A percentile compares a stretch with the other conserved stretches of the same genome.
Evolutionary conservation across 371 early-diverging fungal genomes (phyloP).

Genomic region (Mucor lusitanicus): DNA sequence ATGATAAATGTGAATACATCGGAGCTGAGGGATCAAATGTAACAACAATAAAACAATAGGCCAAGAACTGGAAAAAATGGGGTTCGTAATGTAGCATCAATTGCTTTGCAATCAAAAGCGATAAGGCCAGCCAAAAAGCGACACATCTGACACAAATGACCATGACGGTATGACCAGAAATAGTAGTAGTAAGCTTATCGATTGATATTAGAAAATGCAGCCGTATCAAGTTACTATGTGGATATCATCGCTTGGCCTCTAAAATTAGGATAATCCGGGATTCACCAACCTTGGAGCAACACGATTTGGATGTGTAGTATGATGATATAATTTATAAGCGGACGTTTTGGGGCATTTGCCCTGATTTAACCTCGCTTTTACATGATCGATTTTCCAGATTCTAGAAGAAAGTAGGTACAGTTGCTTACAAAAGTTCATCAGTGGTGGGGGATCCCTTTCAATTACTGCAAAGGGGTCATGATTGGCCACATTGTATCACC

Average conservation of each 20-base stretch:
- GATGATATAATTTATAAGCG: neutral
- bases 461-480: slow-evolving; percentile 1
- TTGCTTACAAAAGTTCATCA: neutral
- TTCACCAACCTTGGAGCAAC: neutral
- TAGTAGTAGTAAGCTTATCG: neutral
- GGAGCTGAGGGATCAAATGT: neutral
- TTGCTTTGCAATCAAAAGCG: neutral
- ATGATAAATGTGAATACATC: neutral
- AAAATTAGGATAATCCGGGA: neutral
- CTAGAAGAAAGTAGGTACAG: neutral
- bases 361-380: neutral
- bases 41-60: neutral
- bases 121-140: neutral
- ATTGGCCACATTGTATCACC: slow-evolving; percentile 24
- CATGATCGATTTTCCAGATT: neutral
- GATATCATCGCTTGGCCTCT: neutral
- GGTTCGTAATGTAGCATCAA: neutral
- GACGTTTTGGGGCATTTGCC: neutral
- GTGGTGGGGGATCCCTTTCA: neutral
- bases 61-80: neutral
- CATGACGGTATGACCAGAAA: neutral
- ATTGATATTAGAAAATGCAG: neutral
- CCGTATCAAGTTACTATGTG: neutral
- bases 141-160: neutral
- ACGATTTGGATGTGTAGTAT: neutral